Evolutionary conservation across 148 eudicot species (phyloP), one percentile per base, ranked within the genome.

Genomic region (Euryodendron excelsum): DNA sequence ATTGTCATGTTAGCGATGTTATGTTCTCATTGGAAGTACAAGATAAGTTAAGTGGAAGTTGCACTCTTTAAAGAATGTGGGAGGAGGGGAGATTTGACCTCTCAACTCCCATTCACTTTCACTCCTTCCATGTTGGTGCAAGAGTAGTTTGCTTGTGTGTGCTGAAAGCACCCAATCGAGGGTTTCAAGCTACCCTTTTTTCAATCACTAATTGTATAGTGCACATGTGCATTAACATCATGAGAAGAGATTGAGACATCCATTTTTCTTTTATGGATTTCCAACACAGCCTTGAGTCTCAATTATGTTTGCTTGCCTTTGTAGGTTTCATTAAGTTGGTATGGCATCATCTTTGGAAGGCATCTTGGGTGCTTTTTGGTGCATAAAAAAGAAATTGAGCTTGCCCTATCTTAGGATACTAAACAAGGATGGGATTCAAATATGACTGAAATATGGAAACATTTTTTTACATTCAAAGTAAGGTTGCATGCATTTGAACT

Each of bases 261-360:
- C 0, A 7, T 41, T 41, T 68, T 17, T 48, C n/a, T 3, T n/a
- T 4, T n/a, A 60, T 60, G 4, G 64, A 25, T 60, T 3, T 4
- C 9, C 64, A 5, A 60, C 27, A 60, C 5, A 60, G 4, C n/a
- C n/a, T n/a, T 30, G 27, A 18, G 27, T n/a, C 47, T 45, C 72
- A 73, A 68, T 78, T 37, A 78, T 78, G 75, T 78, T 78, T 69
- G 53, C 80, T 78, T 78, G 60, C 60, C 75, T 25, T 78, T 70
- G 80, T 60, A 60, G 76, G 60, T 33, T 78, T 60, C 60, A 18
- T 11, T 60, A 20, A 59, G 47, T 69, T 70, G 73, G 66, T 37
- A 14, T 10, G 23, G 8, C 36, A 59, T 69, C 17, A 21, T 58
- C 68, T 17, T 53, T 44, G 14, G 5, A 69, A 69, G 73, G 68